phyloP scores from a whole-genome alignment of 163 green algal genomes.

The Scenedesmus sp. region DNA sequence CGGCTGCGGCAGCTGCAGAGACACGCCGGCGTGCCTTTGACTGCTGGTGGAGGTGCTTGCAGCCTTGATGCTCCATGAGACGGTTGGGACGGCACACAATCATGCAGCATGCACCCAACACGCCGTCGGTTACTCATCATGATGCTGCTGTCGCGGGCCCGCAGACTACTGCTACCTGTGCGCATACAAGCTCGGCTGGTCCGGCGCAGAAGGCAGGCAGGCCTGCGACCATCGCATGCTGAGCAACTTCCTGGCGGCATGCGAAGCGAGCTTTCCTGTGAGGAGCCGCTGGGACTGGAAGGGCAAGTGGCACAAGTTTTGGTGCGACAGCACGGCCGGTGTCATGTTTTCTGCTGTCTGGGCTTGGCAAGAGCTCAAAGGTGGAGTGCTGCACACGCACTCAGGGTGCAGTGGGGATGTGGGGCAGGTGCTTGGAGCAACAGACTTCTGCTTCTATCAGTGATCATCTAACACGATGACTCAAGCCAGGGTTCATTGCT shows the following conservation, averaged over 20 bases:
- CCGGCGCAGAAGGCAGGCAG: background rate
- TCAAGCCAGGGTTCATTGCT: no score
- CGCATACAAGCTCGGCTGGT: background rate
- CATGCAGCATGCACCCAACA: background rate
- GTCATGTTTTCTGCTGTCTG: background rate
- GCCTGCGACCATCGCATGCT: conserved; percentile 3
- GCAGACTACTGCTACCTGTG: background rate
- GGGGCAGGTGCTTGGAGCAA: background rate
- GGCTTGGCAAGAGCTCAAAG: background rate
- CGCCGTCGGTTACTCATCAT: background rate
- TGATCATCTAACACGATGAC: background rate
- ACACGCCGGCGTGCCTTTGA: no score
- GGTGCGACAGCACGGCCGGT: background rate
- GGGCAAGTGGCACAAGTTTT: conserved; percentile 2
- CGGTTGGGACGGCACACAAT: no score
- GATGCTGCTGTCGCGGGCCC: background rate
- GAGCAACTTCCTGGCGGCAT: background rate
- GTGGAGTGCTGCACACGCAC: background rate
- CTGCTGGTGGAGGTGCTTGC: no score
- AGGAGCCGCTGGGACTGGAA: background rate
- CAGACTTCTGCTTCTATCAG: conserved; percentile 3
- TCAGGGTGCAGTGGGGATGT: background rate
- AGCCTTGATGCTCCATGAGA: no score
- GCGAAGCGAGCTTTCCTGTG: background rate
- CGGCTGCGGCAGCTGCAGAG: no score